phyloP scores from a whole-genome alignment of 2,329 filamentous ascomycete species.

The Beauveria australis region DNA sequence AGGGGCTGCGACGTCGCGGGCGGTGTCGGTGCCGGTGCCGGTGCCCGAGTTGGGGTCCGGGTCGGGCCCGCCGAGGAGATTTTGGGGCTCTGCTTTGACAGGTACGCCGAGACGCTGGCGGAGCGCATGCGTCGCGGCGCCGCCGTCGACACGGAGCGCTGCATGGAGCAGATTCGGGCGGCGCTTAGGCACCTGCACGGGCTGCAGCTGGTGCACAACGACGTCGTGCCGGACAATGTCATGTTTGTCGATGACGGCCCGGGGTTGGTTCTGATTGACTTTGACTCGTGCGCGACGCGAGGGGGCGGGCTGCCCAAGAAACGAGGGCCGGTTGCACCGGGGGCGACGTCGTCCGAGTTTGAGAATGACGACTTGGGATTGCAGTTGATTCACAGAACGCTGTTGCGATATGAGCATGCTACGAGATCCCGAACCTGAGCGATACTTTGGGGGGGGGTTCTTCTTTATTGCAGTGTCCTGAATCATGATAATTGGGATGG shows the following conservation, averaged over 20 bases:
- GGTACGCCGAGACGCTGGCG: background rate
- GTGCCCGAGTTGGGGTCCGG: no score
- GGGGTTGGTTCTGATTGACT: background rate
- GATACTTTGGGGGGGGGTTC: no score
- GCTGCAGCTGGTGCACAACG: background rate
- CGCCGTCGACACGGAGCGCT: background rate
- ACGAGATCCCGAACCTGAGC: no score
- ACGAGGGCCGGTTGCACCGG: background rate
- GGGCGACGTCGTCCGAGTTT: background rate
- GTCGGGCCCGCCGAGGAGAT: background rate
- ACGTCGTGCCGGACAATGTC: background rate
- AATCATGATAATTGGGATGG: no score
- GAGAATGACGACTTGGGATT: background rate
- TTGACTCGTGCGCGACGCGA: background rate
- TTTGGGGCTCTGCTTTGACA: background rate
- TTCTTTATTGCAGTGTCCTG: no score
- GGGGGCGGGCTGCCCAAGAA: background rate
- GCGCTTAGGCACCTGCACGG: background rate
- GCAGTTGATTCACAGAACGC: background rate
- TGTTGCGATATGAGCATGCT: background rate
- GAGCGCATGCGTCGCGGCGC: background rate
- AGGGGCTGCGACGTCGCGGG: background rate
- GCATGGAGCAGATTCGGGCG: background rate
- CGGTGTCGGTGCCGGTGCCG: no score
- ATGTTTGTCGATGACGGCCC: background rate